phyloP scores from a whole-genome alignment of 805 yeast species.

The Metschnikowia continentalis region DNA sequence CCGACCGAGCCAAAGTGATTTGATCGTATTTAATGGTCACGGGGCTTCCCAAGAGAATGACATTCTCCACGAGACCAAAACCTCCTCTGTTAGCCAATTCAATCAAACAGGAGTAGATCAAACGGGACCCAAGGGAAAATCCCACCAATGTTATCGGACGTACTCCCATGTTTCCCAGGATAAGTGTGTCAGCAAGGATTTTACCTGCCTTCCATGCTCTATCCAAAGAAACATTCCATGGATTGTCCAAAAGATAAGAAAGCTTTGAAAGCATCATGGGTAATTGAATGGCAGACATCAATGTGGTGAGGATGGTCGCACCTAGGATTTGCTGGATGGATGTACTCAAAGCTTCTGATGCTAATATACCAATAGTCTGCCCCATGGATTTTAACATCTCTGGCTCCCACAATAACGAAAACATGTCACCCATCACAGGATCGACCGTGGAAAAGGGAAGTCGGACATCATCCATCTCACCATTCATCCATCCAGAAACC shows the following conservation, averaged over 20 bases:
- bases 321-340: constrained; percentile 95
- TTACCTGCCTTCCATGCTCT: constrained; percentile 96
- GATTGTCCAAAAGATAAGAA: constrained; percentile 87
- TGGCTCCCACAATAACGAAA: constrained; percentile 94
- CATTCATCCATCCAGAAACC: constrained; percentile 97
- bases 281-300: constrained; percentile 88
- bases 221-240: constrained; percentile 96
- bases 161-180: constrained; percentile 83
- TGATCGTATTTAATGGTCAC: constrained; percentile 76
- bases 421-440: constrained; percentile 95
- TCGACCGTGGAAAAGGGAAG: constrained; percentile 95
- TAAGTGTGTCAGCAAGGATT: constrained; percentile 84
- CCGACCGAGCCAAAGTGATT: constrained; percentile 71
- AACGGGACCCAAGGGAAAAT: constrained; percentile 88
- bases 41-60: constrained; percentile 83
- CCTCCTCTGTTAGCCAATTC: constrained; percentile 86
- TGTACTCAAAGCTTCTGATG: constrained; percentile 88
- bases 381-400: constrained; percentile 95
- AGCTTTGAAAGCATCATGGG: constrained; percentile 90
- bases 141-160: constrained; percentile 92
- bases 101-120: constrained; percentile 82
- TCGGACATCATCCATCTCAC: constrained; percentile 91
- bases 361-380: constrained; percentile 88
- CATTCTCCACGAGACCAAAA: constrained; percentile 84
- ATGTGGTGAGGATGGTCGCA: constrained; percentile 79